Evolutionary conservation across 805 yeast genomes (phyloP).

Genomic region (Torulaspora maleeae): DNA sequence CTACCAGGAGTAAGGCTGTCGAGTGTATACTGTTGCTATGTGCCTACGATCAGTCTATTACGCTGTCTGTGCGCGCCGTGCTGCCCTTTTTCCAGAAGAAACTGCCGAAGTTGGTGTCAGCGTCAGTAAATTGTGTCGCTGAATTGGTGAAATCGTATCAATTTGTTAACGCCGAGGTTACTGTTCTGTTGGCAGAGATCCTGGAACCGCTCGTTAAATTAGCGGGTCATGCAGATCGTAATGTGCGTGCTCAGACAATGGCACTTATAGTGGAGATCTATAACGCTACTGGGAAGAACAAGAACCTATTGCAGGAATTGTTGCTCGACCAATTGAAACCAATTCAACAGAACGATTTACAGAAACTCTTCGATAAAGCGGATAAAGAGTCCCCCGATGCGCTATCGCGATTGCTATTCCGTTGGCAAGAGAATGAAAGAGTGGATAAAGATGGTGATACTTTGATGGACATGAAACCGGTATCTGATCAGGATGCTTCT

Average conservation of each 20-base stretch:
- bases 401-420: conserved; percentile 12
- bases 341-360: conserved; percentile 82
- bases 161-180: conserved; percentile 18
- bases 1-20: conserved; percentile 61
- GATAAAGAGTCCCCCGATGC: conserved; percentile 15
- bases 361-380: conserved; percentile 57
- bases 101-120: conserved; percentile 74
- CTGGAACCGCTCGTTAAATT: conserved; percentile 64
- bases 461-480: conserved; percentile 22
- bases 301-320: conserved; percentile 47
- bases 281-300: conserved; percentile 60
- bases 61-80: conserved; percentile 56
- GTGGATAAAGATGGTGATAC: conserved; percentile 41
- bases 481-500: conserved; percentile 17
- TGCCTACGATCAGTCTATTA: conserved; percentile 63
- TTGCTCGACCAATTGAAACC: conserved; percentile 76
- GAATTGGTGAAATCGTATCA: conserved; percentile 45
- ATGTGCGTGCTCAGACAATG: conserved; percentile 76
- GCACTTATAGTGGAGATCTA: conserved; percentile 62
- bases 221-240: conserved; percentile 81
- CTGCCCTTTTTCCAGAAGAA: conserved; percentile 57
- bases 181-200: conserved; percentile 58
- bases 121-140: conserved; percentile 52
- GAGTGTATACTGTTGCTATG: conserved; percentile 59
- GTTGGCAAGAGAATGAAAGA: conserved; percentile 13